Evolutionary conservation across 1,139 yeast genomes (phyloP).

Genomic region (Kazachstania sp.): DNA sequence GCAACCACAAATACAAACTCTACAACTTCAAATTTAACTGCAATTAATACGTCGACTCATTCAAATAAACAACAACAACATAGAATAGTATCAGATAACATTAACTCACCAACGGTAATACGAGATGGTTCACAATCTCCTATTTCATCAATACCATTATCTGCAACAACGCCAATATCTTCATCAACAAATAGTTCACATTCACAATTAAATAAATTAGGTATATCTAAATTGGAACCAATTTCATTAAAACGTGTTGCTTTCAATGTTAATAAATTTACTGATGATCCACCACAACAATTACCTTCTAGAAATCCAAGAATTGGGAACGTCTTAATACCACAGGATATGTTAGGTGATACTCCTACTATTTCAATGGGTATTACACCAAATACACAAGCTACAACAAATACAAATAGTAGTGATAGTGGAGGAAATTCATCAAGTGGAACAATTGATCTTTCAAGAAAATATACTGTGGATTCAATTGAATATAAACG

Average conservation of each 20-base stretch:
- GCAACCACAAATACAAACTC: conserved; percentile 4
- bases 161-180: neutral
- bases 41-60: neutral
- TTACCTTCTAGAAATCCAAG: conserved; percentile 81
- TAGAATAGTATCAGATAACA: neutral
- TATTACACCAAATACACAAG: conserved; percentile 31
- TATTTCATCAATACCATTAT: neutral
- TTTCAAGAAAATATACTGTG: conserved; percentile 29
- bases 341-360: conserved; percentile 53
- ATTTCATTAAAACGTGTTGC: conserved; percentile 53
- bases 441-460: neutral
- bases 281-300: conserved; percentile 86
- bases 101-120: neutral
- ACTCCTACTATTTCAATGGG: conserved; percentile 62
- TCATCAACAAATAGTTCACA: neutral
- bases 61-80: neutral
- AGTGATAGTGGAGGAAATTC: neutral
- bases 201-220: neutral
- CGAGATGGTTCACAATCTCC: neutral
- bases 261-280: conserved; percentile 62
- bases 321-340: conserved; percentile 70
- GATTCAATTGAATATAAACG: conserved; percentile 41
- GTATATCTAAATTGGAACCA: neutral
- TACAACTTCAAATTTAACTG: neutral
- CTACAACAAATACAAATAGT: neutral